Evolutionary conservation across 768 basidiomycete genomes (phyloP).

Genomic region (Hemileccinum impolitum): DNA sequence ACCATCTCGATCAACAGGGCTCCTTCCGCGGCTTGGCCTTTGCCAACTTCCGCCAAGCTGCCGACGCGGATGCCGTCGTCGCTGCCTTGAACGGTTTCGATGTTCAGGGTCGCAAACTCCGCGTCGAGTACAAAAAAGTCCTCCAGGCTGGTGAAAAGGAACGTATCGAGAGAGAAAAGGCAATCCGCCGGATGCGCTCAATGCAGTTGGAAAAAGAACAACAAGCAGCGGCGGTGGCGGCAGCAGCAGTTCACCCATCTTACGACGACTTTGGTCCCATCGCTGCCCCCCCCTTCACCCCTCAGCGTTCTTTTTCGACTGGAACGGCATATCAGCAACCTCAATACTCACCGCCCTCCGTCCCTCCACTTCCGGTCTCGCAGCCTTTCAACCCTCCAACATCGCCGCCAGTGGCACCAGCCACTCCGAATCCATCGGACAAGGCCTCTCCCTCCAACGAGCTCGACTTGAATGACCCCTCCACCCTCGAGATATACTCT

Average conservation of each 20-base stretch:
- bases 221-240: conserved; percentile 21
- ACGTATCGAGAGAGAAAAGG: conserved; percentile 97
- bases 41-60: conserved; percentile 92
- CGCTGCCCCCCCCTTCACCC: conserved; percentile 52
- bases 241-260: conserved; percentile 29
- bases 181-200: conserved; percentile 94
- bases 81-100: conserved; percentile 95
- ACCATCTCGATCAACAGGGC: conserved; percentile 94
- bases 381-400: conserved; percentile 43
- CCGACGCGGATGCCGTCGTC: conserved; percentile 93
- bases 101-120: conserved; percentile 93
- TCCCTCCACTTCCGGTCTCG: conserved; percentile 38
- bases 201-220: conserved; percentile 93
- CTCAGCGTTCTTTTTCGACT: conserved; percentile 73
- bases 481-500: conserved; percentile 96
- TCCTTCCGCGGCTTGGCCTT: conserved; percentile 97
- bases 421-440: conserved; percentile 62
- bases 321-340: conserved; percentile 55
- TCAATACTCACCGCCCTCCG: conserved; percentile 64
- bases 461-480: conserved; percentile 93
- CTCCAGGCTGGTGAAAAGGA: conserved; percentile 99
- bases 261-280: conserved; percentile 78
- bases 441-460: conserved; percentile 62
- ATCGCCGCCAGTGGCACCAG: conserved; percentile 52
- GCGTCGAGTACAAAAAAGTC: conserved; percentile 99